phyloP scores from a whole-genome alignment of 805 yeast species.

The Candida suzukii region DNA sequence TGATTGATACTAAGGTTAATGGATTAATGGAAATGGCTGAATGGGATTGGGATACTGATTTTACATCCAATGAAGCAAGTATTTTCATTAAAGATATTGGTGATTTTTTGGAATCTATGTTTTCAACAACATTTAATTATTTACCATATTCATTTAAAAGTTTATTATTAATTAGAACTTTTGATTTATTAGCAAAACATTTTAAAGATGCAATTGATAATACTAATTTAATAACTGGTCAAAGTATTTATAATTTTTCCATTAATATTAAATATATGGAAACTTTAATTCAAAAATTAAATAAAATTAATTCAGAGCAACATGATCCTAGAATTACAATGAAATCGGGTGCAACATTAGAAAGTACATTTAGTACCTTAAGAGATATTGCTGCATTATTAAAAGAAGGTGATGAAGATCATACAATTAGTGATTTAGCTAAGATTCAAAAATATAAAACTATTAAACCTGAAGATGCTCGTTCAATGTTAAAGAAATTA shows the following conservation, averaged over 20 bases:
- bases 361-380: slow-evolving; percentile 70
- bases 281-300: slow-evolving; percentile 34
- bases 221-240: slow-evolving; percentile 51
- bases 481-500: slow-evolving; percentile 50
- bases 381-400: slow-evolving; percentile 75
- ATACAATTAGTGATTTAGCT: slow-evolving; percentile 47
- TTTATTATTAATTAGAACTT: slow-evolving; percentile 75
- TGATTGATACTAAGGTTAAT: slow-evolving; percentile 74
- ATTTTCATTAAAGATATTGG: slow-evolving; percentile 77
- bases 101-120: slow-evolving; percentile 75
- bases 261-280: slow-evolving; percentile 76
- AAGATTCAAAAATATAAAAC: slow-evolving; percentile 67
- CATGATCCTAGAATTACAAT: slow-evolving; percentile 9
- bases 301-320: slow-evolving; percentile 11
- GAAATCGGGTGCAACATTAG: slow-evolving; percentile 39
- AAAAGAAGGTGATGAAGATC: slow-evolving; percentile 55
- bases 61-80: slow-evolving; percentile 54
- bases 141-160: slow-evolving; percentile 75
- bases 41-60: slow-evolving; percentile 69
- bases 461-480: slow-evolving; percentile 67
- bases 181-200: slow-evolving; percentile 73
- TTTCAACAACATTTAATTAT: slow-evolving; percentile 75
- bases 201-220: slow-evolving; percentile 54
- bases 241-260: slow-evolving; percentile 67
- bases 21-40: slow-evolving; percentile 80